phyloP scores from a whole-genome alignment of 2,329 filamentous ascomycete species.

The Volutella citrinella region DNA sequence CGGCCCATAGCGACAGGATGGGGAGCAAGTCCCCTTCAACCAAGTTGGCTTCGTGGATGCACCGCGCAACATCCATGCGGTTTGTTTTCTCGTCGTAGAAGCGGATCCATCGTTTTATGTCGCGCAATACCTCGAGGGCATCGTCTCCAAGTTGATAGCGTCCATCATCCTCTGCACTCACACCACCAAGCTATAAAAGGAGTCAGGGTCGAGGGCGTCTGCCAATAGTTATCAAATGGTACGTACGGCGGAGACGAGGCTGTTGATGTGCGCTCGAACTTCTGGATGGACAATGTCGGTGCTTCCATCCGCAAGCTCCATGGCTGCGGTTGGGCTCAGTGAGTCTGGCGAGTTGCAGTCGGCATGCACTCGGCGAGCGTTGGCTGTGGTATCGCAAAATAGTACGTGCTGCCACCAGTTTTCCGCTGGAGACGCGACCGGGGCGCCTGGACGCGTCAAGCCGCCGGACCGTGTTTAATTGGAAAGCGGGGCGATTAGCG shows the following conservation, averaged over 20 bases:
- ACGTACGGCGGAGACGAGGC: conserved; percentile 86
- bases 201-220: conserved; percentile 13
- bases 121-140: conserved; percentile 84
- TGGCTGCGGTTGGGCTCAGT: conserved; percentile 30
- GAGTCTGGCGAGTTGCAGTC: no score
- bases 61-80: conserved; percentile 91
- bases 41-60: conserved; percentile 88
- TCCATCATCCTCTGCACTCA: conserved; percentile 73
- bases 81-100: conserved; percentile 92
- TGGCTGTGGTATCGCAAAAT: no score
- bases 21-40: conserved; percentile 85
- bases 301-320: conserved; percentile 53
- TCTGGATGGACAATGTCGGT: conserved; percentile 78
- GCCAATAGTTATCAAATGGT: conserved; percentile 1
- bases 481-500: conserved; percentile 12
- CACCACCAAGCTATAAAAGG: conserved; percentile 72
- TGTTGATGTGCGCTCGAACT: conserved; percentile 89
- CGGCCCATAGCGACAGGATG: conserved; percentile 80
- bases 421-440: no score
- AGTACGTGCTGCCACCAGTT: no score
- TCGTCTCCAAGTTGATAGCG: conserved; percentile 90
- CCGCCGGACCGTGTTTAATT: conserved; percentile 16
- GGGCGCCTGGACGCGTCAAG: conserved; percentile 22
- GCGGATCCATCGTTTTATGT: conserved; percentile 92
- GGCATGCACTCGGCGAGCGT: no score